Base-by-base conservation (phyloP, 2,329 filamentous ascomycete species). In the Dactylellina parvicollis region DNA sequence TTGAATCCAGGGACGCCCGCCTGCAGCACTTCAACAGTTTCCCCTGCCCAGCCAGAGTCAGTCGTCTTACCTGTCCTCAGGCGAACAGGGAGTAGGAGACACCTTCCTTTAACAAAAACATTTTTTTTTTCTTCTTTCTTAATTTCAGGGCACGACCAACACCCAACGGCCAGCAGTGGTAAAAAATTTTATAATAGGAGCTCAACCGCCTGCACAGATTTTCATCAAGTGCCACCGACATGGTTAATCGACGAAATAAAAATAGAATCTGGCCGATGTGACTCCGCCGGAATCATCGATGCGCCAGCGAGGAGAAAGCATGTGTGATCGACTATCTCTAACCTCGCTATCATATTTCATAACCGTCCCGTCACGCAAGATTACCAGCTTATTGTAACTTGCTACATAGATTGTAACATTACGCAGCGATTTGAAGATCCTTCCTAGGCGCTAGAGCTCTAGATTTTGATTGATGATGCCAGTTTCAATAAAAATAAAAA, bases 221-320 rank as follows among this genome's bases (percentile, higher is more conserved):
- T 49, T 47, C 47, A 56, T 55, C 40, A 24, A 12, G 30, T 22
- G 34, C n/a, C 9, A 54, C 59, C 24, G 54, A 54, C 34, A 64
- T 42, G 38, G 49, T 47, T 38, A 55, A 56, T 20, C 24, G 18
- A 34, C 47, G 22, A 47, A 4, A 47, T 44, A 56, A 66, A 66
- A 66, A 57, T 57, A 66, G 61, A 36, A 66, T 14, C 52, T 5
- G 18, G 42, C 42, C 52, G 52, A 66, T 67, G 62, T 67, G 62
- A 67, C 52, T 30, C 16, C 34, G 18, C 16, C 10, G 30, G 22
- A 42, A 49, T 50, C 62, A 42, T 28, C 47, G 10, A 42, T n/a
- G 14, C 62, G 12, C 26, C 26, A 30, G 18, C 22, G 42, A 34
- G 30, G 38, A n/a, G 44, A 52, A 36, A 18, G 22, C 0, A 54